Evolutionary conservation across 768 basidiomycete species (phyloP).

Genomic region (Tricholoma sp.): DNA sequence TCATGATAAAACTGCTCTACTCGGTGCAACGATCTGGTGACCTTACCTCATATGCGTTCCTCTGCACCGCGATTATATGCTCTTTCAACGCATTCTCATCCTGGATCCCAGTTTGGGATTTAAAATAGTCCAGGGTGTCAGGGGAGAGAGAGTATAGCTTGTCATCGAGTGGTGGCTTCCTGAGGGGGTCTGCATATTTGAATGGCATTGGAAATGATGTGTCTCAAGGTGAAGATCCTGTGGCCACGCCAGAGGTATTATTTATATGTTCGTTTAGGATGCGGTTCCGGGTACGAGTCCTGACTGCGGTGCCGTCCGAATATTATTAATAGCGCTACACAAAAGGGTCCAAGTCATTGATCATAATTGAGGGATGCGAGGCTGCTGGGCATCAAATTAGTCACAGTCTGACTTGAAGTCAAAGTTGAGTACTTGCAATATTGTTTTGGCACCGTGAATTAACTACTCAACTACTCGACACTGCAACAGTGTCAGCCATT

Average conservation of each 20-base stretch:
- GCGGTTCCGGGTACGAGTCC: too few species aligned
- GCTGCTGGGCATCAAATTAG: too few species aligned
- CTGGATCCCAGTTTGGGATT: slow-evolving; percentile 24
- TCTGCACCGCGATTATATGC: slow-evolving; percentile 27
- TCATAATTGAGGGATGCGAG: too few species aligned
- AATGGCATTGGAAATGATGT: not conserved
- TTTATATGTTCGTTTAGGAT: not conserved
- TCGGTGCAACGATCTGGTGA: not conserved
- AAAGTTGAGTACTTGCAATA: too few species aligned
- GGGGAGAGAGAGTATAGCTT: slow-evolving; percentile 16
- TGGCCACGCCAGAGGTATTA: too few species aligned
- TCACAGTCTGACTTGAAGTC: too few species aligned
- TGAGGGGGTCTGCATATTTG: slow-evolving; percentile 7
- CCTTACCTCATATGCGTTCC: slow-evolving; percentile 26
- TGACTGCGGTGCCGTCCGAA: too few species aligned
- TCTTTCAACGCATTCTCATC: slow-evolving; percentile 22
- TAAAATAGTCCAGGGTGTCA: slow-evolving; percentile 23
- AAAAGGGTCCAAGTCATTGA: too few species aligned
- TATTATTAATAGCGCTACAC: too few species aligned
- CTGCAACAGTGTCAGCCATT: too few species aligned
- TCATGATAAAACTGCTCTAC: not conserved
- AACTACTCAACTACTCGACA: too few species aligned
- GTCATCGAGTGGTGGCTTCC: slow-evolving; percentile 16
- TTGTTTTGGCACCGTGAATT: too few species aligned
- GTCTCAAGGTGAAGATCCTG: not conserved